These are phyloP conservation scores for Flueggea neowawraea DNA, from an alignment of 441 rosid genomes.

Conservation along the genomic window DNA sequence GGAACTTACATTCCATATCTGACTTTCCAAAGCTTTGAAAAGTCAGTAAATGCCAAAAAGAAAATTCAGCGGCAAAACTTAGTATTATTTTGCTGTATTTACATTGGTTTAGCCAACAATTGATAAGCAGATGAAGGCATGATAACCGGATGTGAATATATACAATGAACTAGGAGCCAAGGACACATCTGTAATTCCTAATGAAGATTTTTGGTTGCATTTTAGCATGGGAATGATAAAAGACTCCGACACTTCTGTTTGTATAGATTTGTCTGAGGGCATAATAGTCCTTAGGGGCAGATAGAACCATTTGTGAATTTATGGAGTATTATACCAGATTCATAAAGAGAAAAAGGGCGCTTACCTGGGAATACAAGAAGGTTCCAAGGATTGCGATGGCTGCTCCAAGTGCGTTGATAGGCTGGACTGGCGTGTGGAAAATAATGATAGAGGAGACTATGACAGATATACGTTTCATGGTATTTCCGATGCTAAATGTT, in stretches of 20 bases:
- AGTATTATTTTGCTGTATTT: not conserved
- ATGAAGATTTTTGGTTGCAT: too few relatives aligned
- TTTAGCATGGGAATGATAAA: not conserved
- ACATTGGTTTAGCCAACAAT: not conserved
- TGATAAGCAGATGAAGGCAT: not conserved
- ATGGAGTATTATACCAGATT: conserved; percentile 2
- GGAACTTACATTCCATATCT: not conserved
- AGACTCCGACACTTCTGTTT: not conserved
- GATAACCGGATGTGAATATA: too few relatives aligned
- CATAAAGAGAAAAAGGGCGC: conserved; percentile 27
- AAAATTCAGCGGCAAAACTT: not conserved
- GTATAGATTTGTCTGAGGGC: conserved; percentile 5
- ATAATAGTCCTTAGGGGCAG: conserved; percentile 6
- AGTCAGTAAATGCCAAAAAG: not conserved
- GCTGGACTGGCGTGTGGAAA: conserved; percentile 79
- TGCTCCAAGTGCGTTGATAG: conserved; percentile 90
- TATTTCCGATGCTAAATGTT: conserved; percentile 91
- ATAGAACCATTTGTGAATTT: conserved; percentile 8
- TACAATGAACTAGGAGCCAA: too few relatives aligned
- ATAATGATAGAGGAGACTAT: conserved; percentile 91
- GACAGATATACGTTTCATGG: conserved; percentile 92
- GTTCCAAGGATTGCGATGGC: conserved; percentile 92
- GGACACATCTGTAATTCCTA: too few relatives aligned
- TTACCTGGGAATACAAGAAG: conserved; percentile 94
- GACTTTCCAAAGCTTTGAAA: not conserved